These are phyloP conservation scores for Colletotrichum echinochloae DNA, from an alignment of 2,329 filamentous ascomycete genomes.

Conservation along the genomic window DNA sequence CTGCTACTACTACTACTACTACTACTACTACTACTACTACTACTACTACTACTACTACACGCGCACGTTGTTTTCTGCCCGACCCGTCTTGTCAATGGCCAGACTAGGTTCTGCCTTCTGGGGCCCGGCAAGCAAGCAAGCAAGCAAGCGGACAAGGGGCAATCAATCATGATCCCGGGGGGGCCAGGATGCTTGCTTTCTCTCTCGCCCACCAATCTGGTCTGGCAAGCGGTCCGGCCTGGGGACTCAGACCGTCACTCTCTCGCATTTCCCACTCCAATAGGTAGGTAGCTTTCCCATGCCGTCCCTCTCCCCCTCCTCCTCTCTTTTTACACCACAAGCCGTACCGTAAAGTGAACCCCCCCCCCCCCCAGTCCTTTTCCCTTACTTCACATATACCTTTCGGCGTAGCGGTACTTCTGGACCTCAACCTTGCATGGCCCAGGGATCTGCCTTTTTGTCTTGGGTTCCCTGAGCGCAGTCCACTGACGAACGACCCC, in stretches of 20 bases:
- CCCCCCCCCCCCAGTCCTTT: slow-evolving; percentile 8
- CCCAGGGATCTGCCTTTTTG: slow-evolving; percentile 21
- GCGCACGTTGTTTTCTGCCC: slow-evolving; percentile 15
- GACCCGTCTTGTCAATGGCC: slow-evolving; percentile 15
- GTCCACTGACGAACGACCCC: slow-evolving; percentile 14
- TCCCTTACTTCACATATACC: slow-evolving; percentile 13
- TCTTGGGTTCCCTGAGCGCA: slow-evolving; percentile 27
- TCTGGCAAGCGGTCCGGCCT: slow-evolving; percentile 1
- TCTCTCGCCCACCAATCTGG: slow-evolving; percentile 11
- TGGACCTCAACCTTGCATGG: slow-evolving; percentile 24
- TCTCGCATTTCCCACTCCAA: not conserved
- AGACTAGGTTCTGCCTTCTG: not conserved
- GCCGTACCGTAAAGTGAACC: too few relatives aligned
- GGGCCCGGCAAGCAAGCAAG: slow-evolving; percentile 7
- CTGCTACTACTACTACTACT: too few relatives aligned
- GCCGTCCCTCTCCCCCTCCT: not conserved
- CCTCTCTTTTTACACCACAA: not conserved
- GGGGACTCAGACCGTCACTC: slow-evolving; percentile 2
- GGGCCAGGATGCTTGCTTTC: slow-evolving; percentile 29
- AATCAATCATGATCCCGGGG: slow-evolving; percentile 17
- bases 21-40: too few relatives aligned
- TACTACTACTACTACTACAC: too few relatives aligned
- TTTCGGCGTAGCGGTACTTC: slow-evolving; percentile 23
- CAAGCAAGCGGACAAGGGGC: slow-evolving; percentile 20
- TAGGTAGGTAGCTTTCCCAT: not conserved